Base-by-base conservation (phyloP, 805 yeast species). In the Candida multigemmis region DNA sequence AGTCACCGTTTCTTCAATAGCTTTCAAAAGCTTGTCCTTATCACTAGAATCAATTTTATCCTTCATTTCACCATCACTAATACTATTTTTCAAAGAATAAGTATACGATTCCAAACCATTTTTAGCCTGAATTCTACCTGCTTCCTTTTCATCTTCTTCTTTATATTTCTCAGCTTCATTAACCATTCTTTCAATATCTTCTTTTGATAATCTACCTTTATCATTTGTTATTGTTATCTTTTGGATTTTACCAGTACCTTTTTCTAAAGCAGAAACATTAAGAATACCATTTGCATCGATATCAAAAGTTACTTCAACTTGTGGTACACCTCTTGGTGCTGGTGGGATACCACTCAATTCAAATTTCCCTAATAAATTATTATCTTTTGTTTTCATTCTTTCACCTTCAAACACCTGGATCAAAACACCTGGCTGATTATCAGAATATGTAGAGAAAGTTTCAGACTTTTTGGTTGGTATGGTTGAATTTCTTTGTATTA, bases 381-480 rank as follows among this genome's bases (percentile, higher is more conserved):
- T 86, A 63, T 86, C 96, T 69, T 80, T 85, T 28, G 91, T 87
- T 68, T 81, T 70, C 9, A 95, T 82, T 67, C 96, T 82, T 69
- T 86, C 96, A 71, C 96, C 96, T 66, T 86, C 96, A 50, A 62
- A 86, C 23, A 86, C 95, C 68, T 85, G 93, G 54, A 86, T 86
- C 64, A 83, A 68, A 15, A 86, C 96, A 44, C 94, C 86, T 46
- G 89, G 93, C 66, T 86, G 96, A 69, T 87, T 86, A 60, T 87
- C 96, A 39, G 84, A 94, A 35, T 94, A 94, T 27, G 96, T 87
- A 4, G 96, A 84, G 70, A 87, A 87, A 37, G 81, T 83, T 68
- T 87, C 95, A 12, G 94, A 81, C 65, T 86, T 87, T 67, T 82
- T 82, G 35, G 96, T 84, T 60, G 96, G 96, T 41, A 86, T 87